A percentile compares a stretch with the other conserved stretches of the same genome.
Evolutionary conservation across 2,329 filamentous ascomycete species (phyloP).

Genomic region (Pseudohalonectria lignicola): DNA sequence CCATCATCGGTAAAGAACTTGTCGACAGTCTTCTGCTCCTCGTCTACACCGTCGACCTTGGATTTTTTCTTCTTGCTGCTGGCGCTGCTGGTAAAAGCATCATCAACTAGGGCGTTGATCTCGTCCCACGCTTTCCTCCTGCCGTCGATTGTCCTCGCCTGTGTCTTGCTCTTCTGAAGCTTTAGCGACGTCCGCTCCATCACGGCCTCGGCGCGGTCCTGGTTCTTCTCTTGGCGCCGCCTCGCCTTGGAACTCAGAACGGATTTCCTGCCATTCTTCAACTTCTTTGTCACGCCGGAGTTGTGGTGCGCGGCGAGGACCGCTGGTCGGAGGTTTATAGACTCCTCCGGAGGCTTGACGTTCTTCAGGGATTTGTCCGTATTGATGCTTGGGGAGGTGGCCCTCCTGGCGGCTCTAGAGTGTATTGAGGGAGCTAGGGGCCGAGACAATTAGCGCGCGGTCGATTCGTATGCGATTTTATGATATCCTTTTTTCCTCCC

Average conservation of each 20-base stretch:
- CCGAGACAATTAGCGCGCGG: no score
- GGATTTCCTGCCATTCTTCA: conserved; percentile 43
- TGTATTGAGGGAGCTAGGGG: conserved; percentile 57
- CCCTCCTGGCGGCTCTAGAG: conserved; percentile 66
- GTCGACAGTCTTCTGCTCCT: conserved; percentile 4
- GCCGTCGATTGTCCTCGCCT: conserved; percentile 33
- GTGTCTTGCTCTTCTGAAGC: conserved; percentile 41
- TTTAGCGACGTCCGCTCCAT: conserved; percentile 47
- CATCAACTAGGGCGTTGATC: conserved; percentile 29
- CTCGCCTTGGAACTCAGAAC: conserved; percentile 43
- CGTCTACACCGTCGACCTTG: conserved; percentile 5
- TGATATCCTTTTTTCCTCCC: background rate
- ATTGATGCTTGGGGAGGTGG: conserved; percentile 58
- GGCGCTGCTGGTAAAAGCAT: background rate
- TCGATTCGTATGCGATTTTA: background rate
- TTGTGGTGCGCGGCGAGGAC: conserved; percentile 57
- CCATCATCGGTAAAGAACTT: conserved; percentile 4
- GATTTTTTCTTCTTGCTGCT: conserved; percentile 3
- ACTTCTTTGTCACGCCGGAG: conserved; percentile 58
- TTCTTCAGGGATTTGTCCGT: conserved; percentile 62
- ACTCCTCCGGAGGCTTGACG: conserved; percentile 36
- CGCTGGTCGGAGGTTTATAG: conserved; percentile 45
- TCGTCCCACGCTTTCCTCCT: conserved; percentile 47
- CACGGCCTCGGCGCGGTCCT: conserved; percentile 48
- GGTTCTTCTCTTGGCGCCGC: conserved; percentile 42